Base-by-base conservation (phyloP, 2,329 filamentous ascomycete species). In the Paecilomyces variotii region DNA sequence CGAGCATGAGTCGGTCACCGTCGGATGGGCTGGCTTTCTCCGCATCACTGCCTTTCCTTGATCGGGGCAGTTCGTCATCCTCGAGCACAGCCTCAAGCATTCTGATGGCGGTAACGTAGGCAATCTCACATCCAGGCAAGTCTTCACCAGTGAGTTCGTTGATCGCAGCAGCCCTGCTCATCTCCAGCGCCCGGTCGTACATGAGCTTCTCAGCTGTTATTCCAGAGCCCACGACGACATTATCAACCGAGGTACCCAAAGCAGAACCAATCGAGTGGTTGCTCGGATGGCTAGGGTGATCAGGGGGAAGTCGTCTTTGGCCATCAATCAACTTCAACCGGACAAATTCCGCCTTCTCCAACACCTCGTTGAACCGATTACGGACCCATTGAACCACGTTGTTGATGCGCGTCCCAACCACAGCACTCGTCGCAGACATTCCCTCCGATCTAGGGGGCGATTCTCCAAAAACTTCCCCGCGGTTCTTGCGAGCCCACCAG, bases 61-160 rank as follows among this genome's bases (percentile, higher is more conserved):
- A 60, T 45, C 64, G 63, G 10, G 74, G 70, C 60, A 81, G 78
- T 55, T 86, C 91, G 60, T 96, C 91, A 53, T 83, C 87, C 66
- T 99, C 94, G 59, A 99, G 77, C 2, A 99, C 90, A 14, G 93
- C 94, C 76, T 99, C 93, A 12, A 97, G 82, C 88, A 99, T 94
- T 62, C 90, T 85, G 63, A 97, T 91, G 0, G 94, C 92, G 0
- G 94, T 97, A 57, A 90, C 83, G 70, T 99, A 99, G 19, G 91
- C 92, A 27, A 96, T 86, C 70, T 97, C 92, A 70, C 93, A 97
- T 14, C 91, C 91, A 0, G 80, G 77, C 26, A 97, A 79, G 72
- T 97, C 92, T 62, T 94, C 90, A 59, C 93, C 91, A 1, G 94
- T 91, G 55, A 99, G 89, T 76, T 99, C 94, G 67, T 96, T 95